Evolutionary conservation across 192 early-diverging fungal species (phyloP), one percentile per base, ranked within the genome.

Genomic region (Backusella sp.): DNA sequence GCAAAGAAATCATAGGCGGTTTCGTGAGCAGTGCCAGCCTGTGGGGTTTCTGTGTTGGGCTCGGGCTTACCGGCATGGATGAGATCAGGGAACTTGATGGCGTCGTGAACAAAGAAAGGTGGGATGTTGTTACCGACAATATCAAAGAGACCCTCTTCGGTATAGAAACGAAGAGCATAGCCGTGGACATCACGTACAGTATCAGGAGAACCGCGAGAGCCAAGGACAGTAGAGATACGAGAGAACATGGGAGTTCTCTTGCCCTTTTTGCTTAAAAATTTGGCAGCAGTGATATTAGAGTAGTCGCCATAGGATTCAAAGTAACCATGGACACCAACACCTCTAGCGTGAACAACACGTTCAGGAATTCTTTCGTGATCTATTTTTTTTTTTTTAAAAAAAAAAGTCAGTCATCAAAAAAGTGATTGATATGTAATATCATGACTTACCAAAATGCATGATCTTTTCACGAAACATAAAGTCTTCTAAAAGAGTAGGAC

Each of bases 61-160:
- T 87, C 74, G 7, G 84, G 84, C 66, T 87, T 85, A 30, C 81
- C 73, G 1, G 86, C 81, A 36, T 83, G 82, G 23, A 84, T 70
- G 8, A 84, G 46, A 23, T 84, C 82, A 37, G 77, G 82, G 32
- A 73, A 85, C 32, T 84, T 78, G 66, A 86, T 83, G 9, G 75
- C 79, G 66, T 86, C 84, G 12, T 84, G 78, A 44, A 86, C 76
- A 74, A 85, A 87, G 68, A 86, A 86, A 7, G 83, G 82, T 7
- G 85, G 79, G 49, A 76, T 76, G 75, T 70, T 75, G 44, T 82
- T 81, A 6, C 84, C 86, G 1, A 87, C 86, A 39, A 69, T 32
- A 72, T 75, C 78, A 36, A 74, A 79, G 30, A 74, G 86, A n/a
- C 83, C 76, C 71, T 73, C 76, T 4, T 73, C 70, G 11, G 82